These are phyloP conservation scores for Aspergillus tanneri DNA, from an alignment of 2,329 filamentous ascomycete genomes.

Conservation along the genomic window DNA sequence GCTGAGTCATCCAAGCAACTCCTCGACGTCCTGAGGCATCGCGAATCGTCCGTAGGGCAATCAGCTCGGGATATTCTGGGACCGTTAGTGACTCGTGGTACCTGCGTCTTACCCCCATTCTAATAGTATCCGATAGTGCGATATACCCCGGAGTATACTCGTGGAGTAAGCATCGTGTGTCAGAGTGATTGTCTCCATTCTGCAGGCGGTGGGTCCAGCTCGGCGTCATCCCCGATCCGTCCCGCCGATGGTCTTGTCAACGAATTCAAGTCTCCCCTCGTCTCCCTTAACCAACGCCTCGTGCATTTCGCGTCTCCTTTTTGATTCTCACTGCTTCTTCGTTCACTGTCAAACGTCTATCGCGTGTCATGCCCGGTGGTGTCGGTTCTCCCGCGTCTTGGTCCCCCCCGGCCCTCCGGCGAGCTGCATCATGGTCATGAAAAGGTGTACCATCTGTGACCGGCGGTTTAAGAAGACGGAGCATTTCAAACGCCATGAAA, in stretches of 20 bases:
- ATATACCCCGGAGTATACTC: no score
- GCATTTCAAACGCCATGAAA: conserved; percentile 56
- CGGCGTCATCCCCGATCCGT: not conserved
- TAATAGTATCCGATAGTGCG: no score
- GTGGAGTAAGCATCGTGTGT: no score
- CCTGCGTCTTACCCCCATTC: no score
- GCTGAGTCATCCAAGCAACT: no score
- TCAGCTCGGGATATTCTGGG: no score
- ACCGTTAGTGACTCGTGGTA: no score
- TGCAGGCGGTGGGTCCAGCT: not conserved
- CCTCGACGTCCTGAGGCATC: no score
- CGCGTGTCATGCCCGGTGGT: conserved; percentile 7
- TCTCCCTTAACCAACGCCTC: no score
- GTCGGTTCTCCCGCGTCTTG: not conserved
- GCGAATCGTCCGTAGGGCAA: no score
- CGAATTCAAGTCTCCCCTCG: not conserved
- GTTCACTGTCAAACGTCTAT: not conserved
- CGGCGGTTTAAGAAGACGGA: conserved; percentile 57
- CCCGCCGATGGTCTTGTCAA: not conserved
- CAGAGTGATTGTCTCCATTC: no score
- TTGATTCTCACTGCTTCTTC: not conserved
- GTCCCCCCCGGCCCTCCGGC: conserved; percentile 9
- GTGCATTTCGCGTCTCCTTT: conserved; percentile 5
- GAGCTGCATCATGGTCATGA: conserved; percentile 39
- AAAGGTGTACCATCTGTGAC: conserved; percentile 51